A percentile compares a stretch with the other conserved stretches of the same genome.
These are phyloP conservation scores for Pterulicium gracile DNA, from an alignment of 1,284 basidiomycete genomes.

Conservation along the genomic window DNA sequence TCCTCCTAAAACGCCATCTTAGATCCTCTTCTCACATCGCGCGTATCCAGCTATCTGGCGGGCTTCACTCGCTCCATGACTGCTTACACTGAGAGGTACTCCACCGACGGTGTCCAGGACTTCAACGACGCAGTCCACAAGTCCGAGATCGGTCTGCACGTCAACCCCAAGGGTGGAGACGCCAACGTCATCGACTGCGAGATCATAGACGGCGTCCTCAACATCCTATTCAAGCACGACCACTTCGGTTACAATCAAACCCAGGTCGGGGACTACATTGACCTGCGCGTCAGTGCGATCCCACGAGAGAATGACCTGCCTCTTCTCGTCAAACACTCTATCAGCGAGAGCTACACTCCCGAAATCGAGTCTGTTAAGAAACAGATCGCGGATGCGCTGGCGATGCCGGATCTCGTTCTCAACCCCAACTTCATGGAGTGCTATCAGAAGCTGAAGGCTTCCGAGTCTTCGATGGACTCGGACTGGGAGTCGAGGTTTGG, in stretches of 20 bases:
- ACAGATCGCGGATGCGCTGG: constrained; percentile 18
- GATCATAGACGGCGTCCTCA: constrained; percentile 22
- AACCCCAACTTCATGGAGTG: constrained; percentile 26
- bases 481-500: constrained; percentile 20
- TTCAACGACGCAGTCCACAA: constrained; percentile 25
- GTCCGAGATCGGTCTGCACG: constrained; percentile 19
- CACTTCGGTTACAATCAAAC: constrained; percentile 17
- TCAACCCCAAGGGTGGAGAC: constrained; percentile 20
- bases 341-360: constrained; percentile 18
- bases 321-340: constrained; percentile 21
- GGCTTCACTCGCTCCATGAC: constrained; percentile 20
- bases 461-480: constrained; percentile 13
- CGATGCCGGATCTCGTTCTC: constrained; percentile 20
- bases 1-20: not conserved
- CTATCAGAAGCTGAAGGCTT: constrained; percentile 16
- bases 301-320: constrained; percentile 15
- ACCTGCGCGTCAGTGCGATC: constrained; percentile 11
- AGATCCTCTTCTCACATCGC: not conserved
- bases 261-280: constrained; percentile 14
- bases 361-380: constrained; percentile 19
- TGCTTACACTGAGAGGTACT: constrained; percentile 18
- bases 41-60: constrained; percentile 19
- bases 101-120: constrained; percentile 21
- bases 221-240: constrained; percentile 20
- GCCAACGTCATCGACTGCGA: constrained; percentile 12